phyloP scores from a whole-genome alignment of 495 filamentous ascomycete genomes.

The Glarea lozoyensis region DNA sequence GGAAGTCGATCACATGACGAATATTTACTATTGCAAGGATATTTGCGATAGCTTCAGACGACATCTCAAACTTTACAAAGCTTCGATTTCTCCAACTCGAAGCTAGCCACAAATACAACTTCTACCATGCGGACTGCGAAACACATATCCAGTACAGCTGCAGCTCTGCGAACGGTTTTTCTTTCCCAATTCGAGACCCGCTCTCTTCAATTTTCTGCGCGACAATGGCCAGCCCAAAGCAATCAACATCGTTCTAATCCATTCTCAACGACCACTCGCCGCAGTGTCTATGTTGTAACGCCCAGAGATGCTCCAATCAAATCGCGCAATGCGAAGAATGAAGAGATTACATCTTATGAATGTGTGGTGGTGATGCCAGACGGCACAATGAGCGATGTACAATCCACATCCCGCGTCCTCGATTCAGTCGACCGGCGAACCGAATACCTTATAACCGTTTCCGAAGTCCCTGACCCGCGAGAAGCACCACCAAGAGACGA shows the following conservation, averaged over 20 bases:
- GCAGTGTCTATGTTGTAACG: constrained; percentile 15
- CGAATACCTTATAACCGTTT: constrained; percentile 51
- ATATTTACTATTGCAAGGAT: not conserved
- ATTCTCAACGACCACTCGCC: constrained; percentile 1
- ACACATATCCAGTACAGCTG: constrained; percentile 31
- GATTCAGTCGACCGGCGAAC: constrained; percentile 34
- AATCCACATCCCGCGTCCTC: constrained; percentile 35
- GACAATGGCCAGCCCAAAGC: not conserved
- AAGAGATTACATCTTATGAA: constrained; percentile 42
- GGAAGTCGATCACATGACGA: not conserved
- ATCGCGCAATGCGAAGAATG: constrained; percentile 30
- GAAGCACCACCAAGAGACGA: no score
- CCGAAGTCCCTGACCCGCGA: no score
- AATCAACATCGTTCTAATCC: constrained; percentile 3
- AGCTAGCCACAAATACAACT: not conserved
- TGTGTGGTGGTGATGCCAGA: constrained; percentile 47
- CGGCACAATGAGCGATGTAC: constrained; percentile 37
- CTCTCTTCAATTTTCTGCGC: constrained; percentile 8
- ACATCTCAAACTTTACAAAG: not conserved
- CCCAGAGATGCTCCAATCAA: constrained; percentile 9
- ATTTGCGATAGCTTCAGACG: not conserved
- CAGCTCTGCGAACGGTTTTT: constrained; percentile 31
- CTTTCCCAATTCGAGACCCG: constrained; percentile 18
- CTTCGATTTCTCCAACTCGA: not conserved
- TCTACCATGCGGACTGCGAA: constrained; percentile 23